phyloP scores from a whole-genome alignment of 352 stramenopile genomes.

The Achlya hypogyna region DNA sequence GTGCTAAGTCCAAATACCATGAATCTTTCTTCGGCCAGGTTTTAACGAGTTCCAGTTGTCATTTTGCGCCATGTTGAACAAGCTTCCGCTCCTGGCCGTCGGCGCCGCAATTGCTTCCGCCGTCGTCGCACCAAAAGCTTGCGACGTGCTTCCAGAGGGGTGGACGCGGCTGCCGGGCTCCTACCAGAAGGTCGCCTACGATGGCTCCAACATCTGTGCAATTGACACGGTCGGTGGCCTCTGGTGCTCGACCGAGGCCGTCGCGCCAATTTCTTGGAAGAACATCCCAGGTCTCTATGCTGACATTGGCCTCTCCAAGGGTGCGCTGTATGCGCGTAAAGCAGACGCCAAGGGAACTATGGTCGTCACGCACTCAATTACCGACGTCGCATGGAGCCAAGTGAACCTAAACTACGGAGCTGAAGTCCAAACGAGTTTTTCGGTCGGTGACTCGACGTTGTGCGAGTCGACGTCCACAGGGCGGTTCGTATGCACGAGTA shows the following conservation, averaged over 20 bases:
- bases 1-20: too few species aligned
- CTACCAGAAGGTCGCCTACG: neutral
- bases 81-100: neutral
- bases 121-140: neutral
- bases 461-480: neutral
- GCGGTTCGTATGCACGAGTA: neutral
- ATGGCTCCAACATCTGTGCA: neutral
- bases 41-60: too few species aligned
- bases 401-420: neutral
- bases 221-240: neutral
- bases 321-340: neutral
- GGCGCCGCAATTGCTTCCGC: neutral
- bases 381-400: neutral
- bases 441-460: neutral
- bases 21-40: too few species aligned
- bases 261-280: neutral
- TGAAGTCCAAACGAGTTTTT: neutral
- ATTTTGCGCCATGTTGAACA: neutral
- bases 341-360: neutral
- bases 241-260: neutral
- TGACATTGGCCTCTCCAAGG: neutral
- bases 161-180: neutral
- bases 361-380: neutral
- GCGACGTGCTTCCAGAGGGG: neutral
- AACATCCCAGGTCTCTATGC: neutral